A percentile compares a stretch with the other conserved stretches of the same genome.
phyloP scores from a whole-genome alignment of 495 filamentous ascomycete genomes.

The Cercophora sp. region DNA sequence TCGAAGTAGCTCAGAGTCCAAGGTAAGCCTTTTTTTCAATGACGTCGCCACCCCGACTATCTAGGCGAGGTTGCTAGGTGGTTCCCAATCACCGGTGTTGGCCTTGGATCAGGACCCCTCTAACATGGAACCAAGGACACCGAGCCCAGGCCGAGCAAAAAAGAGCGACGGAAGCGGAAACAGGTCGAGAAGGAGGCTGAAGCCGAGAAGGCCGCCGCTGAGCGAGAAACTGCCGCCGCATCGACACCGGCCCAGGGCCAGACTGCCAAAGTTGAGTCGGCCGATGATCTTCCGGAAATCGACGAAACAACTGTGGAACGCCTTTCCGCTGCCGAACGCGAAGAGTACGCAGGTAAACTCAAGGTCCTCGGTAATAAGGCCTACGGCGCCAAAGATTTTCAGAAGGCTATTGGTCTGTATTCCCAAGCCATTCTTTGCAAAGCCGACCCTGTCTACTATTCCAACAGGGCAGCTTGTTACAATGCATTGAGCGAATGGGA shows the following conservation, averaged over 20 bases:
- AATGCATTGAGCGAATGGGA: slow-evolving; percentile 90
- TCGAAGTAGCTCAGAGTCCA: slow-evolving; percentile 43
- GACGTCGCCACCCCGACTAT: neutral
- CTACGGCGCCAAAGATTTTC: slow-evolving; percentile 87
- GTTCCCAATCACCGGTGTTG: too few relatives aligned
- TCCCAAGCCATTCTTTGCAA: slow-evolving; percentile 94
- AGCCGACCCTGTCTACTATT: slow-evolving; percentile 96
- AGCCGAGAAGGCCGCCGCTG: slow-evolving; percentile 35
- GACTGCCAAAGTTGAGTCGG: slow-evolving; percentile 54
- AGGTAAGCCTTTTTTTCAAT: neutral
- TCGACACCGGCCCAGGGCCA: slow-evolving; percentile 30
- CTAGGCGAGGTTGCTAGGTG: neutral
- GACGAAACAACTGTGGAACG: slow-evolving; percentile 68
- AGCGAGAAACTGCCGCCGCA: slow-evolving; percentile 27
- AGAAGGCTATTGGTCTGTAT: slow-evolving; percentile 88
- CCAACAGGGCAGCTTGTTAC: slow-evolving; percentile 95
- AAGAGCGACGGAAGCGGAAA: slow-evolving; percentile 63
- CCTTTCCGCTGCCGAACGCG: slow-evolving; percentile 69
- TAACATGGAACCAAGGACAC: slow-evolving; percentile 28
- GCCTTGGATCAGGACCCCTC: neutral
- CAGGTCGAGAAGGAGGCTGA: slow-evolving; percentile 63
- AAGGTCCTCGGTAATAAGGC: slow-evolving; percentile 97
- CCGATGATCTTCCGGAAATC: slow-evolving; percentile 81
- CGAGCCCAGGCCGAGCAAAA: slow-evolving; percentile 45
- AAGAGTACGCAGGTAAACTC: slow-evolving; percentile 81